Evolutionary conservation across 2,329 filamentous ascomycete genomes (phyloP).

Genomic region (Tolypocladium paradoxum): DNA sequence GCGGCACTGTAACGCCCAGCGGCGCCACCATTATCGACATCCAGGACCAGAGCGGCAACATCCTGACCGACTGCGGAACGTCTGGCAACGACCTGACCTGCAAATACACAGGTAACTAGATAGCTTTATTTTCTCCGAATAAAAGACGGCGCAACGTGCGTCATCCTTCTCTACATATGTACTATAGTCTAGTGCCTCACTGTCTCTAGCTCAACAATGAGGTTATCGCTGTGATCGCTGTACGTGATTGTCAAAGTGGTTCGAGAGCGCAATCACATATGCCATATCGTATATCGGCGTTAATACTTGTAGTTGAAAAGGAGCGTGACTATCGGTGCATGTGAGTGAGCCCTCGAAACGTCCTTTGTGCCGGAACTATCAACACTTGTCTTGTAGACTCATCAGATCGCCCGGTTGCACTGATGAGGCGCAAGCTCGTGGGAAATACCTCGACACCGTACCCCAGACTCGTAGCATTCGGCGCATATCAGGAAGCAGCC

Average conservation of each 20-base stretch:
- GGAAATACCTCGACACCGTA: constrained; percentile 1
- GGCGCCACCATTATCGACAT: constrained; percentile 11
- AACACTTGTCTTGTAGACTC: too few species aligned
- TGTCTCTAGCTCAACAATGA: too few species aligned
- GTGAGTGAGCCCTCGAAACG: too few species aligned
- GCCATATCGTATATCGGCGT: too few species aligned
- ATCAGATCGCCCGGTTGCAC: background rate
- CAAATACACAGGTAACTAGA: constrained; percentile 1
- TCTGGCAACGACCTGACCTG: constrained; percentile 4
- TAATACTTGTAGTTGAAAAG: too few species aligned
- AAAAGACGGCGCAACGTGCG: background rate
- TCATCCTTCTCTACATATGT: too few species aligned
- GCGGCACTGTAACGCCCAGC: constrained; percentile 3
- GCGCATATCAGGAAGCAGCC: constrained; percentile 7
- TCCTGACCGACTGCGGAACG: constrained; percentile 5
- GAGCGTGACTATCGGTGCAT: too few species aligned
- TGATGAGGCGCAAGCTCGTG: constrained; percentile 2
- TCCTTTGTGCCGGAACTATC: background rate
- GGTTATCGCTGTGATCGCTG: too few species aligned
- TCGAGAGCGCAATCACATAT: too few species aligned
- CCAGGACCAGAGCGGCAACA: background rate
- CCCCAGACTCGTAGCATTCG: constrained; percentile 1
- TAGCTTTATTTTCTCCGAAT: background rate
- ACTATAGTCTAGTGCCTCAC: too few species aligned
- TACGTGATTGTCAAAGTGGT: too few species aligned